Conservation (phyloP, 192 early-diverging fungal species). For the Coemansia sp. region DNA sequence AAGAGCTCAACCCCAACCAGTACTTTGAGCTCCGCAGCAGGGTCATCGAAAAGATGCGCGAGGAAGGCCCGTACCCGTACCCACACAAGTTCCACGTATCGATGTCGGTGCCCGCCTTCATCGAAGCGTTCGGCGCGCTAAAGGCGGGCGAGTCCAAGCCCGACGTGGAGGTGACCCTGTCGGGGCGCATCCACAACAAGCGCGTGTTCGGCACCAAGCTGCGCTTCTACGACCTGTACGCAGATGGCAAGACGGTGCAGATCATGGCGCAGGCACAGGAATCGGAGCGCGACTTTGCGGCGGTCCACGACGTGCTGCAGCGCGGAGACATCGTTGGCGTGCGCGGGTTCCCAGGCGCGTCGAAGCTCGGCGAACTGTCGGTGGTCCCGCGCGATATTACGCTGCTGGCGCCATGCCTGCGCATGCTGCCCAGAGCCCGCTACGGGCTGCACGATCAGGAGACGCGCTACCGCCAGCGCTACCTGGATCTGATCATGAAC, state of each 20-base stretch:
- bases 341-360: conserved; percentile 82
- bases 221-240: conserved; percentile 94
- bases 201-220: conserved; percentile 86
- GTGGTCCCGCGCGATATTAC: conserved; percentile 87
- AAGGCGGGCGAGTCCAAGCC: conserved; percentile 65
- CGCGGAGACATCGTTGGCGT: conserved; percentile 98
- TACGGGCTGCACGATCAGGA: conserved; percentile 98
- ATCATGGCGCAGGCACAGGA: conserved; percentile 82
- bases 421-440: conserved; percentile 92
- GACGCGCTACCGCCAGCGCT: conserved; percentile 94
- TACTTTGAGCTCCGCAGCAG: conserved; percentile 97
- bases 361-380: conserved; percentile 93
- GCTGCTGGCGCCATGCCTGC: conserved; percentile 90
- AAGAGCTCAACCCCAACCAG: conserved; percentile 85
- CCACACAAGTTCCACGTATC: conserved; percentile 97
- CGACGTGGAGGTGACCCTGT: conserved; percentile 72
- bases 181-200: conserved; percentile 96
- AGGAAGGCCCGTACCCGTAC: conserved; percentile 86
- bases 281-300: conserved; percentile 68
- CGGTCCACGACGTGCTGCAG: conserved; percentile 77
- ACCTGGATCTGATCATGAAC: conserved; percentile 99
- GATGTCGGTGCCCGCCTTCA: conserved; percentile 81
- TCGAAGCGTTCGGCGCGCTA: conserved; percentile 74
- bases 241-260: conserved; percentile 92
- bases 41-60: conserved; percentile 78